Evolutionary conservation across 2,329 filamentous ascomycete species (phyloP).

Genomic region (Aurifilum marmelostoma): DNA sequence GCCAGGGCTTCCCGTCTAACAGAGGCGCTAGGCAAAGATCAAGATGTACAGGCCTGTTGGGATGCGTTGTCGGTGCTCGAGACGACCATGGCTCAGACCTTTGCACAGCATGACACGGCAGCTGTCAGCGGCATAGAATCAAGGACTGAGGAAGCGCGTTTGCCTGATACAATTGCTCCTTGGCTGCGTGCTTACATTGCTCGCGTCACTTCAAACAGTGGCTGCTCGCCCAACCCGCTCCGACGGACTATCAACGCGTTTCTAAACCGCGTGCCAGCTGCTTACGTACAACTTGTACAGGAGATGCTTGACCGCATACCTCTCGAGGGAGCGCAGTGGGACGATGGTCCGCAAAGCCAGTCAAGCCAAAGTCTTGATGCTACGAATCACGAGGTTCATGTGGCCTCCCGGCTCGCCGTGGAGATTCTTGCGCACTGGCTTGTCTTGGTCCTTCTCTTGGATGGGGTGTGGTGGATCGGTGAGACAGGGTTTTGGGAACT

Average conservation of each 20-base stretch:
- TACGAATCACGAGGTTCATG: not conserved
- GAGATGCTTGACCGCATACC: constrained; percentile 35
- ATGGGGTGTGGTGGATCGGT: constrained; percentile 47
- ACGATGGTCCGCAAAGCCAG: not conserved
- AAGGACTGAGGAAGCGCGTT: constrained; percentile 22
- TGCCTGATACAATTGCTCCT: constrained; percentile 35
- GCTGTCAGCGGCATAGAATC: not conserved
- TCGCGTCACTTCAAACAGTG: constrained; percentile 38
- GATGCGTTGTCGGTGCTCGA: constrained; percentile 33
- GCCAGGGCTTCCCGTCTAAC: constrained; percentile 26
- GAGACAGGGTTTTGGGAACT: constrained; percentile 42
- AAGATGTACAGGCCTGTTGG: constrained; percentile 30
- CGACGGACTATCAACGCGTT: constrained; percentile 45
- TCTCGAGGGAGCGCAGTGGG: not conserved
- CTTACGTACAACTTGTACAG: constrained; percentile 42
- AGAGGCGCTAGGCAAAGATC: not conserved
- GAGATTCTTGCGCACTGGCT: constrained; percentile 47
- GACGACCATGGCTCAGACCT: constrained; percentile 32
- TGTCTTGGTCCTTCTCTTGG: constrained; percentile 42
- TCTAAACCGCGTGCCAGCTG: constrained; percentile 42
- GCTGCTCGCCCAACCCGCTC: constrained; percentile 37
- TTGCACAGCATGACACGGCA: constrained; percentile 14
- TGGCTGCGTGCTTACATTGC: constrained; percentile 43
- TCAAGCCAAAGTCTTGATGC: not conserved
- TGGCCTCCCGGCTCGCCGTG: constrained; percentile 35